phyloP scores from a whole-genome alignment of 2,329 filamentous ascomycete species.

The Verticillium dahliae region DNA sequence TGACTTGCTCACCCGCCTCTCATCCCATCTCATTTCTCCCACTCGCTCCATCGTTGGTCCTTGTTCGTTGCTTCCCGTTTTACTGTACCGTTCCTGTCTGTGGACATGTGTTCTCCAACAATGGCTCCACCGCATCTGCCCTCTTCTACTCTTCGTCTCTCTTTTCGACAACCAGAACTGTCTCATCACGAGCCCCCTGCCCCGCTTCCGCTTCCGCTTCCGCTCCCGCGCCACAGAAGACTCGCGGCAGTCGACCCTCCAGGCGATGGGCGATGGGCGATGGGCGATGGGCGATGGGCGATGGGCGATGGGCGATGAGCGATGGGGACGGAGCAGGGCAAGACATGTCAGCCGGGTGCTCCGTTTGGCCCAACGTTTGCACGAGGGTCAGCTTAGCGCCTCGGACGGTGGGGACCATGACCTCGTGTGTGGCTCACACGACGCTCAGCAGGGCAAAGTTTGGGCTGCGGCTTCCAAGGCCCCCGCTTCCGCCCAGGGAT shows the following conservation, averaged over 20 bases:
- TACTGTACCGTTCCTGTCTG: too few relatives aligned
- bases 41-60: not conserved
- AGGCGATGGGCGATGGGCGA: not conserved
- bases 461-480: not conserved
- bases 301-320: not conserved
- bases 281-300: not conserved
- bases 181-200: not conserved
- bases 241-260: not conserved
- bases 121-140: too few relatives aligned
- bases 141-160: too few relatives aligned
- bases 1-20: not conserved
- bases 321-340: too few relatives aligned
- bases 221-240: not conserved
- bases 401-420: not conserved
- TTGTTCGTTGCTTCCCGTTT: not conserved
- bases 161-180: not conserved
- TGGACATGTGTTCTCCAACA: too few relatives aligned
- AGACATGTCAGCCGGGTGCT: not conserved
- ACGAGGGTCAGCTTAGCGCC: not conserved
- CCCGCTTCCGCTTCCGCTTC: not conserved
- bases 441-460: not conserved
- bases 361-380: not conserved
- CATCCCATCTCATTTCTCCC: not conserved
- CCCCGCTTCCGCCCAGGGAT: not conserved
- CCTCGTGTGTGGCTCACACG: not conserved